phyloP scores from a whole-genome alignment of 495 filamentous ascomycete species.

The Penicillium malachiteum region DNA sequence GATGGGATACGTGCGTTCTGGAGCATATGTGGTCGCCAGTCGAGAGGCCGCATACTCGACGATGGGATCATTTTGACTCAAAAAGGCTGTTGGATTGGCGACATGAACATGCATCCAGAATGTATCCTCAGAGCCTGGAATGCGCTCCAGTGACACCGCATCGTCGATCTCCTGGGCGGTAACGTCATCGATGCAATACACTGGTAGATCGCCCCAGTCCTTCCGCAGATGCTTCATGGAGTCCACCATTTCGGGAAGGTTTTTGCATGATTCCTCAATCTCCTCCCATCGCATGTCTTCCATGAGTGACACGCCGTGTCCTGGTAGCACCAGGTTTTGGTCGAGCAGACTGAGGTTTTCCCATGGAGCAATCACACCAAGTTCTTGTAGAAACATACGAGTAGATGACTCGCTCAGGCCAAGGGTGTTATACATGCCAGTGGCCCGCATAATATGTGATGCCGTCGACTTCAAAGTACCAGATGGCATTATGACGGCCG shows the following conservation, averaged over 20 bases:
- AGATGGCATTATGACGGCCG: slow-evolving; percentile 50
- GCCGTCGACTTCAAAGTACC: slow-evolving; percentile 59
- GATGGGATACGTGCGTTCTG: slow-evolving; percentile 74
- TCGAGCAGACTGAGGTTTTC: slow-evolving; percentile 68
- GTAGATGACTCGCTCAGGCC: slow-evolving; percentile 55
- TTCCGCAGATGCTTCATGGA: slow-evolving; percentile 61
- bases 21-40: slow-evolving; percentile 68
- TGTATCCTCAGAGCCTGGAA: slow-evolving; percentile 50
- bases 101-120: slow-evolving; percentile 89
- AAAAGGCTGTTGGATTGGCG: slow-evolving; percentile 90
- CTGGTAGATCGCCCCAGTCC: slow-evolving; percentile 67
- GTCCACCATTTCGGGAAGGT: slow-evolving; percentile 32
- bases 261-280: slow-evolving; percentile 27
- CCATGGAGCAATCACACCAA: slow-evolving; percentile 80
- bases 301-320: slow-evolving; percentile 38
- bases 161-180: slow-evolving; percentile 82
- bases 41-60: slow-evolving; percentile 64
- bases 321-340: slow-evolving; percentile 61
- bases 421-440: slow-evolving; percentile 64
- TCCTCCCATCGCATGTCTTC: slow-evolving; percentile 35
- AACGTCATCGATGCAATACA: slow-evolving; percentile 81
- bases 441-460: slow-evolving; percentile 69
- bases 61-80: slow-evolving; percentile 55
- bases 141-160: slow-evolving; percentile 74
- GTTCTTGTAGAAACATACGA: slow-evolving; percentile 77